Evolutionary conservation across 1,139 yeast genomes (phyloP).

Genomic region (Protomyces inundatus): DNA sequence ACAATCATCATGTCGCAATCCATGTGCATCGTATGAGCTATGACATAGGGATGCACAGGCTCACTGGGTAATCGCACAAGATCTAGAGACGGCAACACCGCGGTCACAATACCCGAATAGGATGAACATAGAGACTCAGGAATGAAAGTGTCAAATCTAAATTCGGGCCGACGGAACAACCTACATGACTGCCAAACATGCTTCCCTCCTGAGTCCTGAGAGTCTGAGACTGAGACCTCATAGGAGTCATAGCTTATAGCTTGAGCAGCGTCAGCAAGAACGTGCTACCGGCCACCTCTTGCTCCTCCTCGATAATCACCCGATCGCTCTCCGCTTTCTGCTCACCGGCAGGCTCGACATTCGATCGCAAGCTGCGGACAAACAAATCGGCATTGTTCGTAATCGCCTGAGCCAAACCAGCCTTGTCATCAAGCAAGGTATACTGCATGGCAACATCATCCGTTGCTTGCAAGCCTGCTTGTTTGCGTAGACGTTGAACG

Average conservation of each 20-base stretch:
- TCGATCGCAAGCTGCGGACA: slow-evolving; percentile 62
- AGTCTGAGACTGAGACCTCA: neutral
- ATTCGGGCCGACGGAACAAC: too few species aligned
- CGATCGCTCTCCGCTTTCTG: neutral
- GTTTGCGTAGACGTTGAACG: slow-evolving; percentile 95
- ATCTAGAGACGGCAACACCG: too few species aligned
- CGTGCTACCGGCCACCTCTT: slow-evolving; percentile 75
- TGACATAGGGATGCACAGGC: too few species aligned
- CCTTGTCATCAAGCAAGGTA: slow-evolving; percentile 57
- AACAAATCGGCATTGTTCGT: slow-evolving; percentile 61
- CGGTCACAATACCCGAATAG: too few species aligned
- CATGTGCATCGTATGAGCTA: too few species aligned
- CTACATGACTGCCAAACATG: too few species aligned
- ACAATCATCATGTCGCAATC: too few species aligned
- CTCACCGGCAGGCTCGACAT: slow-evolving; percentile 34
- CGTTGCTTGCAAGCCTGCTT: slow-evolving; percentile 88
- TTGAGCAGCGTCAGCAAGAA: slow-evolving; percentile 75
- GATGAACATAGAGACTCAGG: too few species aligned
- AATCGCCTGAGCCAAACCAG: slow-evolving; percentile 62
- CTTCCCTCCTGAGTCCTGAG: too few species aligned
- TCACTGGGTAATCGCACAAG: too few species aligned
- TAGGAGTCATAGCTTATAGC: slow-evolving; percentile 5
- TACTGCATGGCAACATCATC: slow-evolving; percentile 91
- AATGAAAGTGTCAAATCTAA: too few species aligned
- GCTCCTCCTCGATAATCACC: slow-evolving; percentile 83